These are phyloP conservation scores for Diddensiella transvaalensis DNA, from an alignment of 805 yeast genomes.

Conservation along the genomic window DNA sequence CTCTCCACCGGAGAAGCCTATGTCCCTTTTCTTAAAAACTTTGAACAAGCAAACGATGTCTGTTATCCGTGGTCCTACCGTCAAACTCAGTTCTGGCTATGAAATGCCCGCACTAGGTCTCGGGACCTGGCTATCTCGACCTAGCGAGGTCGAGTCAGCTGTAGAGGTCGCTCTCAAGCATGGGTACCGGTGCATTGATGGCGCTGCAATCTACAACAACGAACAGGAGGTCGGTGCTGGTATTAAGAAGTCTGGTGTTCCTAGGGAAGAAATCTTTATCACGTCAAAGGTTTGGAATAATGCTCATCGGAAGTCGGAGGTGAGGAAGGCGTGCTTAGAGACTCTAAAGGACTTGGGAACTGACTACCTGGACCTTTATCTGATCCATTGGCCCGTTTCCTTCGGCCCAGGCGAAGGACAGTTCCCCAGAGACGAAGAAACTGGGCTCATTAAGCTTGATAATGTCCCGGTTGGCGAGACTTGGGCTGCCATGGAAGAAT, in stretches of 20 bases:
- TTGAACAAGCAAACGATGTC: too few relatives aligned
- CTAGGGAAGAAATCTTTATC: constrained; percentile 42
- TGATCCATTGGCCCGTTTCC: constrained; percentile 52
- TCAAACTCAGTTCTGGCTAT: too few relatives aligned
- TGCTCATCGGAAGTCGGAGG: constrained; percentile 36
- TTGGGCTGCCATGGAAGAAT: constrained; percentile 54
- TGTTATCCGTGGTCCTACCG: too few relatives aligned
- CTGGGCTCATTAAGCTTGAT: constrained; percentile 25
- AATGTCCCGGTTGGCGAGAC: constrained; percentile 37
- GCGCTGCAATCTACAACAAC: constrained; percentile 55
- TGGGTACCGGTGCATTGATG: constrained; percentile 64
- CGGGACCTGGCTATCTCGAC: constrained; percentile 46
- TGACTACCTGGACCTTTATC: constrained; percentile 51
- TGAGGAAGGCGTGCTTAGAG: constrained; percentile 41
- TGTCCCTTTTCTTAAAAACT: too few relatives aligned
- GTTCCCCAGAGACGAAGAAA: constrained; percentile 24
- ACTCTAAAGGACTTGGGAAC: constrained; percentile 42
- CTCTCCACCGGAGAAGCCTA: too few relatives aligned
- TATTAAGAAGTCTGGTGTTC: constrained; percentile 53
- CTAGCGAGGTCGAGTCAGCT: constrained; percentile 30
- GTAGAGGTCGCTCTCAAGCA: constrained; percentile 44
- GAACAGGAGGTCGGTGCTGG: constrained; percentile 54
- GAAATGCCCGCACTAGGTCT: constrained; percentile 51
- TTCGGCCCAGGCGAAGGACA: constrained; percentile 1
- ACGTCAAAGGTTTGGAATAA: constrained; percentile 39